Conservation (phyloP, 2,329 filamentous ascomycete species). For the Aspergillus pseudoterreus region DNA sequence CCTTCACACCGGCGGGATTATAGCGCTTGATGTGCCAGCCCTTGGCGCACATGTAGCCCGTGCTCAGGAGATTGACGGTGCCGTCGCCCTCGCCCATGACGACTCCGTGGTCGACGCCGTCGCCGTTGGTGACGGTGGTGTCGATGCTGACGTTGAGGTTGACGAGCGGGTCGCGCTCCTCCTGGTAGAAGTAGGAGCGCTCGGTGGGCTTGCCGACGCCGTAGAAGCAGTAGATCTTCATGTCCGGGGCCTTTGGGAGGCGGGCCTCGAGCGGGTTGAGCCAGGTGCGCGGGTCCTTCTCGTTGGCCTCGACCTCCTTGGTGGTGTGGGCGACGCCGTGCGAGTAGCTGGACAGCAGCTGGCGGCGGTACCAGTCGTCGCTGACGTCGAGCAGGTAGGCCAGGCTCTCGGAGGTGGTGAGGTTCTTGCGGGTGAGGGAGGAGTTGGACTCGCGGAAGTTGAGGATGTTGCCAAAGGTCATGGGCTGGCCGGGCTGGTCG, state of each 20-base stretch:
- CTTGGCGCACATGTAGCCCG: slow-evolving; percentile 94
- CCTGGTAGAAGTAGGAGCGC: slow-evolving; percentile 84
- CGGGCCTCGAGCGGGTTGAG: slow-evolving; percentile 92
- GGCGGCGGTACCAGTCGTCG: slow-evolving; percentile 79
- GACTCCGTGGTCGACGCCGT: slow-evolving; percentile 74
- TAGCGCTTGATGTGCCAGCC: slow-evolving; percentile 93
- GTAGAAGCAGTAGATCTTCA: slow-evolving; percentile 98
- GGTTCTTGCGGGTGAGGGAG: slow-evolving; percentile 61
- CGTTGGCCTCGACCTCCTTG: slow-evolving; percentile 76
- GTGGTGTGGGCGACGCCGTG: slow-evolving; percentile 79
- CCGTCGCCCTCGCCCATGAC: slow-evolving; percentile 94
- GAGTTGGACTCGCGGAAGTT: slow-evolving; percentile 72
- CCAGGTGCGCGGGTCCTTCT: slow-evolving; percentile 78
- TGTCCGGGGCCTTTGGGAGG: slow-evolving; percentile 76
- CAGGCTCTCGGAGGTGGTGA: slow-evolving; percentile 76
- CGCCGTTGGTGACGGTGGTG: slow-evolving; percentile 45
- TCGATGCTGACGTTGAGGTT: slow-evolving; percentile 53
- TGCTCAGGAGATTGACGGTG: slow-evolving; percentile 87
- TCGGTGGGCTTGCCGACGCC: slow-evolving; percentile 91
- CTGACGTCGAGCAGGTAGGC: slow-evolving; percentile 72
- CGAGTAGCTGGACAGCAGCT: slow-evolving; percentile 73
- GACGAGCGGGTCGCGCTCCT: slow-evolving; percentile 62
- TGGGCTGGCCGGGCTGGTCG: slow-evolving; percentile 68
- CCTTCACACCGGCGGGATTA: slow-evolving; percentile 76
- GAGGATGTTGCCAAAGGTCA: slow-evolving; percentile 75